Conservation (phyloP, 345 rosid species). For the Kandelia obovata region DNA sequence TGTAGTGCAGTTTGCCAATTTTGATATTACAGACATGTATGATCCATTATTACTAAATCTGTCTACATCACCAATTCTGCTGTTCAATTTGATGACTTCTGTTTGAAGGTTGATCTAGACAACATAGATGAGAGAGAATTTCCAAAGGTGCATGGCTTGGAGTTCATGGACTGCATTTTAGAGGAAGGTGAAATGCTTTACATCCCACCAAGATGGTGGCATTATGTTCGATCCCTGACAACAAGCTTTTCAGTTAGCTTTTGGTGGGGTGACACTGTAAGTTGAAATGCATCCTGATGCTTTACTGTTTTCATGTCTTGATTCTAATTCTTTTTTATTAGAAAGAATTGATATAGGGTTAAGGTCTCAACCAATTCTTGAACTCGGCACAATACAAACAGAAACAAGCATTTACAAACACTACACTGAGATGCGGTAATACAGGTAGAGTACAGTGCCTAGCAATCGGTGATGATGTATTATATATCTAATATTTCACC, state of each 20-base stretch:
- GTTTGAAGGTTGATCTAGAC: slow-evolving; percentile 87
- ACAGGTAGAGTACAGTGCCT: no score
- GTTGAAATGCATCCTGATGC: slow-evolving; percentile 10
- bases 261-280: slow-evolving; percentile 71
- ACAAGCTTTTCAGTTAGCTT: slow-evolving; percentile 85
- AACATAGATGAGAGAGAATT: slow-evolving; percentile 52
- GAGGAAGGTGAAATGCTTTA: slow-evolving; percentile 98
- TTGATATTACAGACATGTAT: no score
- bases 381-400: no score
- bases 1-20: no score
- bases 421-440: no score
- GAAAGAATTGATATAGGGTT: background rate
- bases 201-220: slow-evolving; percentile 99
- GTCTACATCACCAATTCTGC: background rate
- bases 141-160: slow-evolving; percentile 59
- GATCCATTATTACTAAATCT: background rate
- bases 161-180: slow-evolving; percentile 78
- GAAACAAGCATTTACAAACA: no score
- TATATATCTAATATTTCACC: no score
- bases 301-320: background rate
- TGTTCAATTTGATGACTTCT: slow-evolving; percentile 6
- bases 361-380: no score
- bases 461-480: no score
- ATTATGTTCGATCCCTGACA: slow-evolving; percentile 81
- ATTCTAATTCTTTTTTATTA: background rate